phyloP scores from a whole-genome alignment of 768 basidiomycete species.

The Sistotremastrum suecicum region DNA sequence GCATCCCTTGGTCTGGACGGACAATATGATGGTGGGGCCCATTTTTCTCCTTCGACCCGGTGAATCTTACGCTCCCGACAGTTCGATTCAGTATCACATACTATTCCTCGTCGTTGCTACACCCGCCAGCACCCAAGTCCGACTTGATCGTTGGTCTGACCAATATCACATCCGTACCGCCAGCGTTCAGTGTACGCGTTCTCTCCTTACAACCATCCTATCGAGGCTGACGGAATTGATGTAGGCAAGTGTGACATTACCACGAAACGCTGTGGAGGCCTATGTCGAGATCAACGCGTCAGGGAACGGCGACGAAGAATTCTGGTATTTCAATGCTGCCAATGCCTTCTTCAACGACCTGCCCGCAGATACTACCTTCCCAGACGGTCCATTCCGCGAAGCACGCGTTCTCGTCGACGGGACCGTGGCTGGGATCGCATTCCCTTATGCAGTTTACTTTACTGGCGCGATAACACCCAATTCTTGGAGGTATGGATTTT shows the following conservation, averaged over 20 bases:
- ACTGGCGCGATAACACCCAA: slow-evolving; percentile 61
- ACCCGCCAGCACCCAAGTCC: slow-evolving; percentile 46
- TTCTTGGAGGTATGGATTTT: slow-evolving; percentile 44
- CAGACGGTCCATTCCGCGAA: slow-evolving; percentile 44
- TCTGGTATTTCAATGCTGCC: slow-evolving; percentile 66
- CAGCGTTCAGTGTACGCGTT: slow-evolving; percentile 45
- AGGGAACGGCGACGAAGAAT: slow-evolving; percentile 54
- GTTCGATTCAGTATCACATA: slow-evolving; percentile 61
- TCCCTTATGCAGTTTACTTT: slow-evolving; percentile 51
- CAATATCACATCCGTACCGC: slow-evolving; percentile 62
- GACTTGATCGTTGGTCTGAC: slow-evolving; percentile 59
- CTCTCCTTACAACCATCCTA: background rate
- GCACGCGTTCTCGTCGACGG: slow-evolving; percentile 46
- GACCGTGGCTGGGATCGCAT: slow-evolving; percentile 37
- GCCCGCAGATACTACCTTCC: slow-evolving; percentile 34
- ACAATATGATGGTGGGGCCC: slow-evolving; percentile 46
- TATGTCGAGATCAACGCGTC: slow-evolving; percentile 63
- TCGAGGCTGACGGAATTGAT: background rate
- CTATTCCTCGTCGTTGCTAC: slow-evolving; percentile 40
- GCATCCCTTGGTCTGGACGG: slow-evolving; percentile 34
- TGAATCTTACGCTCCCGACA: slow-evolving; percentile 13
- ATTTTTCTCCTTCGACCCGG: background rate
- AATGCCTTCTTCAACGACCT: slow-evolving; percentile 42
- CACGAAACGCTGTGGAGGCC: slow-evolving; percentile 50
- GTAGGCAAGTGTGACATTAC: slow-evolving; percentile 55